Conservation (phyloP, 2,329 filamentous ascomycete genomes). For the Penicillium sp. region DNA sequence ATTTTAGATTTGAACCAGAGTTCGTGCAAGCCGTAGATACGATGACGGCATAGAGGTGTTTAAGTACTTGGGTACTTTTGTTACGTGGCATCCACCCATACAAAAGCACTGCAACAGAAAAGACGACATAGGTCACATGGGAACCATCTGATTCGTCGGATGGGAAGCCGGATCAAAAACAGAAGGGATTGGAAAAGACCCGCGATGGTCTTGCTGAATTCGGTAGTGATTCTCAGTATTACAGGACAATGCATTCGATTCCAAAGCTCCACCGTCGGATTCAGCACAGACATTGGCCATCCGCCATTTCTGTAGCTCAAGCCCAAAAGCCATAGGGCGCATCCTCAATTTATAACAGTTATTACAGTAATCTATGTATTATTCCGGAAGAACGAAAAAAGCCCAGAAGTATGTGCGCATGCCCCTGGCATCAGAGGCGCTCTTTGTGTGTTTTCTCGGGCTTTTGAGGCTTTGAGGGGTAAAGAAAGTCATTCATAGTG, state of each 20-base stretch:
- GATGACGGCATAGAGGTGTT: background rate
- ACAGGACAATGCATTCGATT: background rate
- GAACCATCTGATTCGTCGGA: background rate
- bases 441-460: background rate
- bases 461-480: background rate
- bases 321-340: background rate
- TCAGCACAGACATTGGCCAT: background rate
- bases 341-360: background rate
- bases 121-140: background rate
- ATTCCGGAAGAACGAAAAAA: background rate
- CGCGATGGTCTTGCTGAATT: background rate
- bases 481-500: background rate
- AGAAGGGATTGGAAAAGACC: background rate
- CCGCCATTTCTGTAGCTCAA: background rate
- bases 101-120: background rate
- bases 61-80: background rate
- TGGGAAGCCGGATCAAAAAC: background rate
- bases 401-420: background rate
- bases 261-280: background rate
- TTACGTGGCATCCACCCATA: background rate
- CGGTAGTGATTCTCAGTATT: background rate
- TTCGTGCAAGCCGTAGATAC: background rate
- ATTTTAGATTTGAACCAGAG: background rate
- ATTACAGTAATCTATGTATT: background rate
- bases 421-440: background rate